phyloP scores from a whole-genome alignment of 495 filamentous ascomycete genomes.

The Penicillium fimorum region DNA sequence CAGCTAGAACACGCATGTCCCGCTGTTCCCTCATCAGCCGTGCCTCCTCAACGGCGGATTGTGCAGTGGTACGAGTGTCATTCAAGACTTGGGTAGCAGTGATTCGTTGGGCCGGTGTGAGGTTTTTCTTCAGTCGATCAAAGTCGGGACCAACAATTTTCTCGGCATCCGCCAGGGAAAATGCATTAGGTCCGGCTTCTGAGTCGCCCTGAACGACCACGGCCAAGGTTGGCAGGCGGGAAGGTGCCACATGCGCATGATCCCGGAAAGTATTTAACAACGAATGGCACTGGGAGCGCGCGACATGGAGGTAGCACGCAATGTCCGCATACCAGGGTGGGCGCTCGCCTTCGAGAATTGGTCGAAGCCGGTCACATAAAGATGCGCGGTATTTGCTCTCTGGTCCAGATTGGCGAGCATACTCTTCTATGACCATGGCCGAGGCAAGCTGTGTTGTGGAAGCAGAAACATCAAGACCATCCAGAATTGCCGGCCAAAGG shows the following conservation, averaged over 20 bases:
- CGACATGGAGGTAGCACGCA: slow-evolving; percentile 80
- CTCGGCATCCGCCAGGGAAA: slow-evolving; percentile 83
- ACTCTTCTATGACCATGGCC: slow-evolving; percentile 86
- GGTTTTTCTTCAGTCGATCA: slow-evolving; percentile 75
- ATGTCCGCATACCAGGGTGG: slow-evolving; percentile 84
- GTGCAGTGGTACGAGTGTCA: slow-evolving; percentile 67
- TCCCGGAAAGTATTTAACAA: slow-evolving; percentile 87
- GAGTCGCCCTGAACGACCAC: slow-evolving; percentile 90
- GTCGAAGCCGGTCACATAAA: slow-evolving; percentile 62
- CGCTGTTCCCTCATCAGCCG: slow-evolving; percentile 73
- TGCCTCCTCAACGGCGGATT: slow-evolving; percentile 73
- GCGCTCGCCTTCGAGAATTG: slow-evolving; percentile 74
- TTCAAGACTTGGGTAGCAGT: slow-evolving; percentile 71
- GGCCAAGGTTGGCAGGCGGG: slow-evolving; percentile 74
- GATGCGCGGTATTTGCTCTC: slow-evolving; percentile 47
- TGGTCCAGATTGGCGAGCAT: slow-evolving; percentile 51
- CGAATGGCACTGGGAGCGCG: slow-evolving; percentile 85
- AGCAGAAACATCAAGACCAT: slow-evolving; percentile 64
- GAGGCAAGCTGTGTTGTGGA: slow-evolving; percentile 84
- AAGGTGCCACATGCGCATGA: slow-evolving; percentile 68
- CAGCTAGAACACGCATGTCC: slow-evolving; percentile 82
- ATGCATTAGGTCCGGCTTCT: slow-evolving; percentile 85
- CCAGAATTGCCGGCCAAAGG: slow-evolving; percentile 52
- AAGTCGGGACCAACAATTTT: slow-evolving; percentile 81
- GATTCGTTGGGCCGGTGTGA: slow-evolving; percentile 80